These are phyloP conservation scores for Cladobotryum protrusum DNA, from an alignment of 2,329 filamentous ascomycete species.

Conservation along the genomic window DNA sequence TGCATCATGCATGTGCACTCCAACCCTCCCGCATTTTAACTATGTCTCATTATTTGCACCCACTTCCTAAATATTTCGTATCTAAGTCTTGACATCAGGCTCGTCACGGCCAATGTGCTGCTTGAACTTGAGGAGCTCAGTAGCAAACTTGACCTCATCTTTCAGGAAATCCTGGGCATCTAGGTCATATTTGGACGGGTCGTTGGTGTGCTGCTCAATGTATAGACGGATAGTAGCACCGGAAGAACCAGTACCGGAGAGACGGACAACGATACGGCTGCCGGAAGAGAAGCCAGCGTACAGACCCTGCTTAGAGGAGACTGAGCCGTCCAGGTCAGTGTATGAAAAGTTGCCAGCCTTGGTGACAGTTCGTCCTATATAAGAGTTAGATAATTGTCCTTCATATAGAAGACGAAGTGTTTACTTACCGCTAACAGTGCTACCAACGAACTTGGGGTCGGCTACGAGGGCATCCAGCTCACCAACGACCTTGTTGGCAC, in stretches of 20 bases:
- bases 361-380: constrained; percentile 65
- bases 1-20: background rate
- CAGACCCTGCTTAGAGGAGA: constrained; percentile 92
- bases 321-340: constrained; percentile 95
- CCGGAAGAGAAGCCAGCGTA: constrained; percentile 92
- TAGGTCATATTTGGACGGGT: constrained; percentile 68
- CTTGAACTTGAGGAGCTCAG: constrained; percentile 83
- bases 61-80: background rate
- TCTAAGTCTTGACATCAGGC: constrained; percentile 91
- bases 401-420: background rate
- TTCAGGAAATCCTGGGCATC: constrained; percentile 93
- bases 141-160: constrained; percentile 80
- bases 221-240: constrained; percentile 96
- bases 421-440: constrained; percentile 61
- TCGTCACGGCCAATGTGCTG: constrained; percentile 87
- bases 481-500: constrained; percentile 82
- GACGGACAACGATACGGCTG: constrained; percentile 87
- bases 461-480: constrained; percentile 74
- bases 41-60: background rate
- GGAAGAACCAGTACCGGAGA: constrained; percentile 91
- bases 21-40: background rate
- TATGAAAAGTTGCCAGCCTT: constrained; percentile 97
- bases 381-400: constrained; percentile 15
- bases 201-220: constrained; percentile 88
- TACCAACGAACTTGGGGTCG: constrained; percentile 70